phyloP scores from a whole-genome alignment of 176 grass and related monocot genomes.

The Melocanna baccifera region DNA sequence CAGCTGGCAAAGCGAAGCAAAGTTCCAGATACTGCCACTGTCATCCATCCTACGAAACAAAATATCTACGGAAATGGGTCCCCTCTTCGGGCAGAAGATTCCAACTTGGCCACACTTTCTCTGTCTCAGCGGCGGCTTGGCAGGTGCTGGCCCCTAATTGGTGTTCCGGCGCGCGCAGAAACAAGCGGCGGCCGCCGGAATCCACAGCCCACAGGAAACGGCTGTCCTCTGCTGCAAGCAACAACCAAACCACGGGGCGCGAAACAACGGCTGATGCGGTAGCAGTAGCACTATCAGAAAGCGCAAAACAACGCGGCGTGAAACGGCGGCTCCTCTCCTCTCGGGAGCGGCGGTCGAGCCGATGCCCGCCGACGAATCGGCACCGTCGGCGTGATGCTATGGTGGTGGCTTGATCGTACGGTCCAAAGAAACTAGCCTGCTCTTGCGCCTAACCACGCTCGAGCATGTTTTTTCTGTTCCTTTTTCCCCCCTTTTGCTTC shows the following conservation, averaged over 20 bases:
- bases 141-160: not conserved
- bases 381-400: not conserved
- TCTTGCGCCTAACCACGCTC: too few species aligned
- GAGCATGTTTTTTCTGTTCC: too few species aligned
- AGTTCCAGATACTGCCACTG: not conserved
- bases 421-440: too few species aligned
- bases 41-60: not conserved
- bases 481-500: not conserved
- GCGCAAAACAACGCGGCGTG: not conserved
- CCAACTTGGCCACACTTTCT: not conserved
- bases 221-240: not conserved
- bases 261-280: not conserved
- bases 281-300: too few species aligned
- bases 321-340: not conserved
- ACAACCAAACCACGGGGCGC: too few species aligned
- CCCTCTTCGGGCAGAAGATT: not conserved
- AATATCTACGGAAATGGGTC: not conserved
- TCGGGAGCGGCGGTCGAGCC: not conserved
- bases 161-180: not conserved
- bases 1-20: not conserved
- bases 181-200: not conserved
- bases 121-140: not conserved
- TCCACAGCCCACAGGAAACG: not conserved
- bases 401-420: too few species aligned
- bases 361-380: not conserved